phyloP scores from a whole-genome alignment of 208 protist genomes.

The Trichomonas tenax region DNA sequence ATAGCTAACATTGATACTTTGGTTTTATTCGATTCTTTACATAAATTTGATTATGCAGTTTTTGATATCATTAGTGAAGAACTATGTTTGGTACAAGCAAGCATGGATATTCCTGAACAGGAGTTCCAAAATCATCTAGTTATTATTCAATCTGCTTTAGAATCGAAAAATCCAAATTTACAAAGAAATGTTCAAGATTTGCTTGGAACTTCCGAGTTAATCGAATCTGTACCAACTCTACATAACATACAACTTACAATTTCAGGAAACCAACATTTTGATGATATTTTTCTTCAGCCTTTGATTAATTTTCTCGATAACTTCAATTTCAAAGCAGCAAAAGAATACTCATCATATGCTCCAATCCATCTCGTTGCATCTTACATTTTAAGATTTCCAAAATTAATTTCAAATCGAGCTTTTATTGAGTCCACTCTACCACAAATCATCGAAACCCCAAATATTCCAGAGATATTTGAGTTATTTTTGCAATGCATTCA shows the following conservation, averaged over 20 bases:
- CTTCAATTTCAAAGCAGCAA: background rate
- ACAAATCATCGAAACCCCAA: background rate
- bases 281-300: background rate
- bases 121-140: background rate
- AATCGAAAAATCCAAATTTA: background rate
- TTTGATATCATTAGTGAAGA: background rate
- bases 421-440: background rate
- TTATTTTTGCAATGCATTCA: background rate
- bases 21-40: background rate
- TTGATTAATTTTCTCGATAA: background rate
- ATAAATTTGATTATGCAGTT: background rate
- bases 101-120: background rate
- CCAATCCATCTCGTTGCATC: background rate
- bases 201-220: background rate
- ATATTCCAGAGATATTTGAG: background rate
- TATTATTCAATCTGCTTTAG: background rate
- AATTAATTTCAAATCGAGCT: background rate
- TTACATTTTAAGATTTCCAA: background rate
- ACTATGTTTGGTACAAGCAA: background rate
- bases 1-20: background rate
- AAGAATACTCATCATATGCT: background rate
- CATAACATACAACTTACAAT: background rate
- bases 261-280: background rate
- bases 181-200: background rate
- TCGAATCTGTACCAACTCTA: background rate